Base-by-base conservation (phyloP, 345 rosid species). In the Camelina laxa region DNA sequence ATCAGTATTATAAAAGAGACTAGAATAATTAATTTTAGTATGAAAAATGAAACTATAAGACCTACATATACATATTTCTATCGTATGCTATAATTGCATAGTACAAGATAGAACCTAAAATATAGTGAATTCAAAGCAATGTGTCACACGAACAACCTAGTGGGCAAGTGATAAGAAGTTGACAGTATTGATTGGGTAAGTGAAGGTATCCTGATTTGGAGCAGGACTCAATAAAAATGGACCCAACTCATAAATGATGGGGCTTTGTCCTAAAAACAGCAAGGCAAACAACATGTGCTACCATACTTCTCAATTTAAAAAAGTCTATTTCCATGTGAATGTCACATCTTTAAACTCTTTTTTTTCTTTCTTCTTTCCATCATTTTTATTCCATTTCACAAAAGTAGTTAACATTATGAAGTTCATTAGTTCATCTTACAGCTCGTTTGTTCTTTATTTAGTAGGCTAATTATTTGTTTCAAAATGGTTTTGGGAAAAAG, bases 201-300 rank as follows among this genome's bases (percentile, higher is more conserved):
- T 24, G 33, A 54, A 62, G 64, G 80, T 76, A 36, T 69, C 75
- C 75, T 69, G 44, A 69, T 76, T 76, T 76, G 80, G 80, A 76
- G 59, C 70, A 76, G 9, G 51, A 62, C 22, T 54, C 60, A 62
- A 69, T 21, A 35, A 36, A 69, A 45, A 60, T 56, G 80, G 80
- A 76, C 80, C 75, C 80, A 63, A 48, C 24, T 47, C 58, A 63
- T 76, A 36, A 76, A 70, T 63, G 67, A 70, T 76, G 27, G 60
- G 54, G 66, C 11, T 63, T 76, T 76, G 80, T 76, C 45, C 75
- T 64, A 6, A 24, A 69, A 63, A 70, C 71, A 76, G 75, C 67
- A 64, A 76, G 71, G 66, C 80, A 76, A 63, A 36, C 67, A 13
- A 70, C 75, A 76, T 76, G 80, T 76, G 75, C 80, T 70, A 70